These are phyloP conservation scores for slime mould (Dictyostelium discoideum) DNA, from an alignment of 78 protist species.

Conservation along the genomic window DNA sequence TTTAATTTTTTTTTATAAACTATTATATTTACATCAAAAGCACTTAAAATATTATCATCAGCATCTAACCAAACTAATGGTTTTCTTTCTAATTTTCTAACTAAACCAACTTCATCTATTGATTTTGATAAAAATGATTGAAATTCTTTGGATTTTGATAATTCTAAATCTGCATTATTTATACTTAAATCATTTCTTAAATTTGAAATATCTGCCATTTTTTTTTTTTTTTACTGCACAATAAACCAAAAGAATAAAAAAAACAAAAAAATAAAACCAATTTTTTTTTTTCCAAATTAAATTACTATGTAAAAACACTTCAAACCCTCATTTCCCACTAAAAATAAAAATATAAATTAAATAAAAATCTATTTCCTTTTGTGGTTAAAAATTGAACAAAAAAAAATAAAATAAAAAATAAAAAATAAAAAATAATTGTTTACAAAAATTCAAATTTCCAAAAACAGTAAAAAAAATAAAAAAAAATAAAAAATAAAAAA, in stretches of 20 bases:
- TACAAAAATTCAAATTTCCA: not conserved
- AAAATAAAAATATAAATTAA: not conserved
- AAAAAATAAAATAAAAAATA: too few relatives aligned
- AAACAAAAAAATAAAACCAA: too few relatives aligned
- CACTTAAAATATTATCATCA: slow-evolving; percentile 21
- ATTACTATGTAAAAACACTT: not conserved
- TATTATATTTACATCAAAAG: slow-evolving; percentile 34
- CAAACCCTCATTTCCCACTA: not conserved
- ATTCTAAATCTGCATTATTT: not conserved
- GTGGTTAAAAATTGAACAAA: not conserved
- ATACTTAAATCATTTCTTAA: not conserved
- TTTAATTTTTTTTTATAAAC: not conserved
- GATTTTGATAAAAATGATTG: not conserved
- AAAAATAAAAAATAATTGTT: not conserved
- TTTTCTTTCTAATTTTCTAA: slow-evolving; percentile 23
- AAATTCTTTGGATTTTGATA: slow-evolving; percentile 21
- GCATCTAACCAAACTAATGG: slow-evolving; percentile 59
- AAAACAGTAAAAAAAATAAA: not conserved
- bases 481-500: too few relatives aligned
- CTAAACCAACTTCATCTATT: not conserved
- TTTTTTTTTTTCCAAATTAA: not conserved
- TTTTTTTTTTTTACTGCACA: not conserved
- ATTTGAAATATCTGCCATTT: not conserved
- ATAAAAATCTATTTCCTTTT: not conserved
- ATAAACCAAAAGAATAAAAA: not conserved